Evolutionary conservation across 345 rosid species (phyloP).

Genomic region (Trapa bicornis): DNA sequence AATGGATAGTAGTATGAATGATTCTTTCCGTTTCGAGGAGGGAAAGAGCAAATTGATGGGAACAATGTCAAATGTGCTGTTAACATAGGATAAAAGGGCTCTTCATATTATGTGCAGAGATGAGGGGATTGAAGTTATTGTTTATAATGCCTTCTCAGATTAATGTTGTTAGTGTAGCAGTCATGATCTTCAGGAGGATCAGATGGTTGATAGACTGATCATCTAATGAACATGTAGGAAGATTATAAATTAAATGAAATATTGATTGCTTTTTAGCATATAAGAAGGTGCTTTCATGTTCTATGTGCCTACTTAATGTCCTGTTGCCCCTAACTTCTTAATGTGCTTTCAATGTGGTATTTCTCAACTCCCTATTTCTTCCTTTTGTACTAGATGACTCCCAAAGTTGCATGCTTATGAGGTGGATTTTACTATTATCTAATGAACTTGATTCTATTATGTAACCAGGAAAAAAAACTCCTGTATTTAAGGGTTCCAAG

Average conservation of each 20-base stretch:
- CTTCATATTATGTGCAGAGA: neutral
- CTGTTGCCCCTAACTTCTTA: neutral
- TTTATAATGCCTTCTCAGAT: neutral
- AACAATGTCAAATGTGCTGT: slow-evolving; percentile 9
- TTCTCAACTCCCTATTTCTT: neutral
- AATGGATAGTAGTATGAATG: slow-evolving; percentile 21
- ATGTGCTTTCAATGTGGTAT: neutral
- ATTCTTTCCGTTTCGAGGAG: slow-evolving; percentile 23
- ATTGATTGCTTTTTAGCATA: neutral
- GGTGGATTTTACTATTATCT: too few relatives aligned
- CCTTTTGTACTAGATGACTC: neutral
- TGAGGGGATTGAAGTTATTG: neutral
- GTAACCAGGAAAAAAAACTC: too few relatives aligned
- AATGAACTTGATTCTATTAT: too few relatives aligned
- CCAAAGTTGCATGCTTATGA: neutral
- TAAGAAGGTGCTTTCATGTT: neutral
- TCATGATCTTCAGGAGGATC: neutral
- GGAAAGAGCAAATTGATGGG: slow-evolving; percentile 23
- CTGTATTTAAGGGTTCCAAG: too few relatives aligned
- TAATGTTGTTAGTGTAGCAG: neutral
- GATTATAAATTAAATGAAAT: neutral
- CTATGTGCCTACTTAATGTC: neutral
- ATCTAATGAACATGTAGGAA: neutral
- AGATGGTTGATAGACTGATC: neutral
- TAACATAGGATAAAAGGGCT: slow-evolving; percentile 5